Evolutionary conservation across 805 yeast species (phyloP).

Genomic region (Metschnikowia colocasiae): DNA sequence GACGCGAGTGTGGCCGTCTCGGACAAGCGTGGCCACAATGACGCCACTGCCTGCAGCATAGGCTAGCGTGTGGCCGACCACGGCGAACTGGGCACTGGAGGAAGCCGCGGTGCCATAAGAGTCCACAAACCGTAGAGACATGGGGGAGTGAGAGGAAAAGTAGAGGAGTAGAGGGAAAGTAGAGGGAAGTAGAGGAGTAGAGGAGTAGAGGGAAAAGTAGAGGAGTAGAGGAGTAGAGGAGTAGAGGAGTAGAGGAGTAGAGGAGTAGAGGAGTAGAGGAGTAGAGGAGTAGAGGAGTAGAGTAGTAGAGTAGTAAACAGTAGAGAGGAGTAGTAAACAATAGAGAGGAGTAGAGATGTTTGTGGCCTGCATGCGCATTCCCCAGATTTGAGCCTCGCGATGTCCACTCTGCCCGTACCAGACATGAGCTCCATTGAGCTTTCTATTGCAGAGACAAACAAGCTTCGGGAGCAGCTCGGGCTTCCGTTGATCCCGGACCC

Average conservation of each 20-base stretch:
- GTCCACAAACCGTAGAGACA: slow-evolving; percentile 3
- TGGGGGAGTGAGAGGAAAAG: not conserved
- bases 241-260: not conserved
- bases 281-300: not conserved
- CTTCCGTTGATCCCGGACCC: slow-evolving; percentile 46
- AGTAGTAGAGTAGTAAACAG: too few relatives aligned
- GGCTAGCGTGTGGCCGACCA: slow-evolving; percentile 42
- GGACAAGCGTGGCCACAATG: slow-evolving; percentile 39
- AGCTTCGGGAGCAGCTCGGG: slow-evolving; percentile 48
- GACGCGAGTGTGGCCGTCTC: slow-evolving; percentile 16
- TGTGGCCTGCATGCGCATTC: slow-evolving; percentile 1
- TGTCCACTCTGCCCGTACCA: not conserved
- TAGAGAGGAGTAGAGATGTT: not conserved
- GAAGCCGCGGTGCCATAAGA: slow-evolving; percentile 48
- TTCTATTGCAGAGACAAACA: slow-evolving; percentile 55
- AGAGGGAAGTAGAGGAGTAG: not conserved
- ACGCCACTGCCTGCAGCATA: slow-evolving; percentile 61
- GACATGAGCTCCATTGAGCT: slow-evolving; percentile 17
- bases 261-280: too few relatives aligned
- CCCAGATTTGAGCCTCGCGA: not conserved
- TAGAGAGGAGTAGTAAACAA: too few relatives aligned
- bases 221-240: not conserved
- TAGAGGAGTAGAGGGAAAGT: not conserved
- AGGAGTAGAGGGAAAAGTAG: not conserved
- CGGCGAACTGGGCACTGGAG: slow-evolving; percentile 37